Evolutionary conservation across 1,284 basidiomycete species (phyloP).

Genomic region (Austroboletus niveus): DNA sequence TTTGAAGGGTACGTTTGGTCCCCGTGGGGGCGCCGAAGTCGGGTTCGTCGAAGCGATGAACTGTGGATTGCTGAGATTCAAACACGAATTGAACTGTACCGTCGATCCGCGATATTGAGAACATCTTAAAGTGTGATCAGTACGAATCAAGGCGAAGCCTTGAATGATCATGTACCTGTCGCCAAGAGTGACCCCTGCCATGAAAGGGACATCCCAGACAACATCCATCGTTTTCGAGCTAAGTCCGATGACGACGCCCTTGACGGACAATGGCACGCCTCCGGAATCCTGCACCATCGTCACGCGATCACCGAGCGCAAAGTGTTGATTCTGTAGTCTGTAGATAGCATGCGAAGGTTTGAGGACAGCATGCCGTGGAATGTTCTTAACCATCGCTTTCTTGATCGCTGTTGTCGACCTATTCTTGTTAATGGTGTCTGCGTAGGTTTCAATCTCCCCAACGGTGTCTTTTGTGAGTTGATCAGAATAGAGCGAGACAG

Average conservation of each 20-base stretch:
- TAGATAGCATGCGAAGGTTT: slow-evolving; percentile 92
- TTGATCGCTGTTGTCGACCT: slow-evolving; percentile 70
- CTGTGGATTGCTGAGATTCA: slow-evolving; percentile 84
- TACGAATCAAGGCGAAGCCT: not conserved
- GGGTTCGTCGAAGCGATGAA: slow-evolving; percentile 73
- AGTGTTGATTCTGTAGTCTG: slow-evolving; percentile 88
- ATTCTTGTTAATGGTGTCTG: slow-evolving; percentile 62
- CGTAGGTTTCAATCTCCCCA: slow-evolving; percentile 72
- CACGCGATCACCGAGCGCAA: slow-evolving; percentile 91
- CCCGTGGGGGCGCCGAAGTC: slow-evolving; percentile 42
- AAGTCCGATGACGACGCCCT: slow-evolving; percentile 92
- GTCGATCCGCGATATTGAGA: slow-evolving; percentile 87
- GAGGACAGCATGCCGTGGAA: slow-evolving; percentile 92
- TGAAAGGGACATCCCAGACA: slow-evolving; percentile 95
- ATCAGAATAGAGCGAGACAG: slow-evolving; percentile 90
- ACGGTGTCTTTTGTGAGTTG: slow-evolving; percentile 89
- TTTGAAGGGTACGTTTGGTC: slow-evolving; percentile 49
- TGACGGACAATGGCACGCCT: slow-evolving; percentile 87
- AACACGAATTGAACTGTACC: slow-evolving; percentile 79
- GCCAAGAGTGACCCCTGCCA: slow-evolving; percentile 87
- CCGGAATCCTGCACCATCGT: slow-evolving; percentile 95
- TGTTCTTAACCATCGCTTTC: slow-evolving; percentile 86
- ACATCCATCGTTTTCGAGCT: slow-evolving; percentile 89
- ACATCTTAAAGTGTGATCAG: slow-evolving; percentile 52
- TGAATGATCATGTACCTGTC: slow-evolving; percentile 56